phyloP scores from a whole-genome alignment of 305 asterid species.

The Striga hermonthica region DNA sequence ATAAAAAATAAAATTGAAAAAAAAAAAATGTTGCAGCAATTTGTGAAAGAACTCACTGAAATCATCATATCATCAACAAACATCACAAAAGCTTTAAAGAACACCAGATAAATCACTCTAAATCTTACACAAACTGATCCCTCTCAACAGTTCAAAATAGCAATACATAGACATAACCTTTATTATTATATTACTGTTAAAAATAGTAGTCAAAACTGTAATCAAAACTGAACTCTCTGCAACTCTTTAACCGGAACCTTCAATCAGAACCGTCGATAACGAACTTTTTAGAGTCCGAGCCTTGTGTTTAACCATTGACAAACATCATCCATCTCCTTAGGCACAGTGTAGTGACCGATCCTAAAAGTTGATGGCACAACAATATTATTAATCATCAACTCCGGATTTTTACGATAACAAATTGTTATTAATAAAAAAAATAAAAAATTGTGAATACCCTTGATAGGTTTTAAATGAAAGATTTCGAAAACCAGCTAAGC shows the following conservation, averaged over 20 bases:
- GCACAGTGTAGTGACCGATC: constrained; percentile 97
- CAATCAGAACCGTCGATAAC: constrained; percentile 25
- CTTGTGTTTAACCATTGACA: constrained; percentile 63
- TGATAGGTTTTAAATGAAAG: constrained; percentile 70
- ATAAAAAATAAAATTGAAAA: too few species aligned
- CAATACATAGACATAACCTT: constrained; percentile 31
- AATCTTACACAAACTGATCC: constrained; percentile 35
- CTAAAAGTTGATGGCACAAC: constrained; percentile 38
- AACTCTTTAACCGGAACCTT: constrained; percentile 36
- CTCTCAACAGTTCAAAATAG: constrained; percentile 31
- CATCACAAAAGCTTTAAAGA: not conserved
- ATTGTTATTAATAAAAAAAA: constrained; percentile 4
- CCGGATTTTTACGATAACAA: not conserved
- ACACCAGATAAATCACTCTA: constrained; percentile 37
- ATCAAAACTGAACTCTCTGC: constrained; percentile 30
- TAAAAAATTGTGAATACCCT: constrained; percentile 46
- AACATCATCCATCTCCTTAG: constrained; percentile 93
- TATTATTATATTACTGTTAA: constrained; percentile 37
- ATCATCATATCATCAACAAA: too few species aligned
- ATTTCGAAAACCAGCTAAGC: constrained; percentile 76
- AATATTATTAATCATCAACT: constrained; percentile 19
- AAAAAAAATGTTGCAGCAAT: too few species aligned
- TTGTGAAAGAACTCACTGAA: too few species aligned
- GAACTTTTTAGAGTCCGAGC: constrained; percentile 42
- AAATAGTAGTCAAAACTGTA: constrained; percentile 45